These are phyloP conservation scores for Strobilomyces echinocephalus DNA, from an alignment of 768 basidiomycete genomes.

Conservation along the genomic window DNA sequence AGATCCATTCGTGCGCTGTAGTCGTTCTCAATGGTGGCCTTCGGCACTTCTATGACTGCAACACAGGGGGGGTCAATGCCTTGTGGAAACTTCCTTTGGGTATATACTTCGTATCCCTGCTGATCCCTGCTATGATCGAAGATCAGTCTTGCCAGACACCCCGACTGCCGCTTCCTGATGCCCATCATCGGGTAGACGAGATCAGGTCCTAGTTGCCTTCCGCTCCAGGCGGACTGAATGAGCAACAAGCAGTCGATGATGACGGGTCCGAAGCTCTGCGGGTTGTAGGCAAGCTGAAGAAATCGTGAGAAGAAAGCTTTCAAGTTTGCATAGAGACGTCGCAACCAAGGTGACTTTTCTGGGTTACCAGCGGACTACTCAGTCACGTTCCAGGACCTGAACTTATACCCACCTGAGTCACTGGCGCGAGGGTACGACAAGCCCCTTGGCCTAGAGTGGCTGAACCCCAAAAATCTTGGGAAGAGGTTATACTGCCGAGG, in stretches of 20 bases:
- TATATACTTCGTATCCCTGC: background rate
- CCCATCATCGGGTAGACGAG: conserved; percentile 1
- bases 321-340: background rate
- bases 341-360: background rate
- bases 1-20: background rate
- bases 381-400: background rate
- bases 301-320: background rate
- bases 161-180: conserved; percentile 2
- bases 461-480: too few relatives aligned
- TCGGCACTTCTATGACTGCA: background rate
- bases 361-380: background rate
- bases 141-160: background rate
- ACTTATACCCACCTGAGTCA: too few relatives aligned
- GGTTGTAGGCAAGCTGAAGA: background rate
- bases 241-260: background rate
- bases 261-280: background rate
- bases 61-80: background rate
- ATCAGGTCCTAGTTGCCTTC: background rate
- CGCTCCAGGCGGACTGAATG: background rate
- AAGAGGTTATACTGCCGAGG: too few relatives aligned
- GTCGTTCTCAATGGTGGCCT: background rate
- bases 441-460: too few relatives aligned
- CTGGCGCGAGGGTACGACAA: too few relatives aligned
- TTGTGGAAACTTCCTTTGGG: background rate
- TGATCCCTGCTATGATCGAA: background rate